phyloP scores from a whole-genome alignment of 1,139 yeast genomes.

The Saccharomyces hybrid region DNA sequence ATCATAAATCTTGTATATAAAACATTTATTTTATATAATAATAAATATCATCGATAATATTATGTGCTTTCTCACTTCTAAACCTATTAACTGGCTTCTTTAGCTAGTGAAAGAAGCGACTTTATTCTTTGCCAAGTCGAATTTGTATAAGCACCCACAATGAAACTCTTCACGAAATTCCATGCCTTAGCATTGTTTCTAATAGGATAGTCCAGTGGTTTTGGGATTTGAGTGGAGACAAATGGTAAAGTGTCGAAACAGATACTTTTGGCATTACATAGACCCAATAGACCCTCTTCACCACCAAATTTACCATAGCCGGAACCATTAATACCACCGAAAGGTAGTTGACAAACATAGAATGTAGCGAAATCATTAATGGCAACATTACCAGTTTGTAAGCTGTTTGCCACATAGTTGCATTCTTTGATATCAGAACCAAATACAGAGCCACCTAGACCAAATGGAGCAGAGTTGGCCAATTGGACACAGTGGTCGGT shows the following conservation, averaged over 20 bases:
- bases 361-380: slow-evolving; percentile 95
- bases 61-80: background rate
- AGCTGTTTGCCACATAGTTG: slow-evolving; percentile 51
- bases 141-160: slow-evolving; percentile 75
- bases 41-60: background rate
- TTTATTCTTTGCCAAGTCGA: slow-evolving; percentile 61
- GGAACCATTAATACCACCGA: slow-evolving; percentile 87
- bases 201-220: slow-evolving; percentile 86
- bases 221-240: slow-evolving; percentile 76
- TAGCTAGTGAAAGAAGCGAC: slow-evolving; percentile 45
- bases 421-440: slow-evolving; percentile 54
- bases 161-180: slow-evolving; percentile 75
- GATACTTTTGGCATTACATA: slow-evolving; percentile 78
- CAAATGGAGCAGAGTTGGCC: slow-evolving; percentile 80
- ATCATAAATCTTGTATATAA: slow-evolving; percentile 1
- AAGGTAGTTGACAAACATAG: slow-evolving; percentile 91
- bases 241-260: slow-evolving; percentile 78
- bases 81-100: slow-evolving; percentile 24
- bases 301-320: slow-evolving; percentile 98
- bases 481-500: slow-evolving; percentile 65
- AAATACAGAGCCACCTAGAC: slow-evolving; percentile 86
- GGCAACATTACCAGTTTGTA: slow-evolving; percentile 86
- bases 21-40: background rate
- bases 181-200: slow-evolving; percentile 75
- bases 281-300: slow-evolving; percentile 85